phyloP scores from a whole-genome alignment of 2,329 filamentous ascomycete species.

The Eutypella sp. region DNA sequence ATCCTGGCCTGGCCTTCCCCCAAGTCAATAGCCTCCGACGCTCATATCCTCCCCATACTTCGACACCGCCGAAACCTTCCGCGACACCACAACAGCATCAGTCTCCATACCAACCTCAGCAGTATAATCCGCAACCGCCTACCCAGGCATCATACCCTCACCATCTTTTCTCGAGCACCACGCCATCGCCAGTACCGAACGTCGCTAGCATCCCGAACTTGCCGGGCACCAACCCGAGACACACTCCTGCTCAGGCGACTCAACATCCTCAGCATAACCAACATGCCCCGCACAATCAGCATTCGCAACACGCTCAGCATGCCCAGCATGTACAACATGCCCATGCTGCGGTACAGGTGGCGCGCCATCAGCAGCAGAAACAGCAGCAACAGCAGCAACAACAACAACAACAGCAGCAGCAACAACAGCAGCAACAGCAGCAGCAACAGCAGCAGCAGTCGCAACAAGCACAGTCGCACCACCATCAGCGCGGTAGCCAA shows the following conservation, averaged over 20 bases:
- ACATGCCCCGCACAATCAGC: background rate
- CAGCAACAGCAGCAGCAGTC: conserved; percentile 27
- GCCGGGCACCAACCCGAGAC: conserved; percentile 42
- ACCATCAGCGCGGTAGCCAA: conserved; percentile 28
- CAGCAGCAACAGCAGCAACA: conserved; percentile 7
- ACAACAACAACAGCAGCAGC: background rate
- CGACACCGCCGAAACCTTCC: conserved; percentile 50
- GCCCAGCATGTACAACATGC: background rate
- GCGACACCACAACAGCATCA: conserved; percentile 48
- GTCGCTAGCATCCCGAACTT: conserved; percentile 46
- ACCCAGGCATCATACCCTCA: conserved; percentile 44
- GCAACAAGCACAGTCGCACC: conserved; percentile 27
- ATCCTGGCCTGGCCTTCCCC: conserved; percentile 49
- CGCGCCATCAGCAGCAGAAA: conserved; percentile 24
- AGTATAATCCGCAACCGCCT: conserved; percentile 49
- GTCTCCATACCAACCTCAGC: conserved; percentile 49
- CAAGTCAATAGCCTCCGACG: conserved; percentile 46
- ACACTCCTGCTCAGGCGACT: conserved; percentile 41
- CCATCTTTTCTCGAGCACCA: conserved; percentile 46
- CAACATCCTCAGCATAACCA: conserved; percentile 13
- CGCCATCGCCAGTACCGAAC: conserved; percentile 41
- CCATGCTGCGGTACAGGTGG: conserved; percentile 26
- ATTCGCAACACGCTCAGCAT: background rate
- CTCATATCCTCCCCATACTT: conserved; percentile 43
- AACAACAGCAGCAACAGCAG: no score